Conservation (phyloP, 805 yeast genomes). For the Kodamaea kaohsiungensis region DNA sequence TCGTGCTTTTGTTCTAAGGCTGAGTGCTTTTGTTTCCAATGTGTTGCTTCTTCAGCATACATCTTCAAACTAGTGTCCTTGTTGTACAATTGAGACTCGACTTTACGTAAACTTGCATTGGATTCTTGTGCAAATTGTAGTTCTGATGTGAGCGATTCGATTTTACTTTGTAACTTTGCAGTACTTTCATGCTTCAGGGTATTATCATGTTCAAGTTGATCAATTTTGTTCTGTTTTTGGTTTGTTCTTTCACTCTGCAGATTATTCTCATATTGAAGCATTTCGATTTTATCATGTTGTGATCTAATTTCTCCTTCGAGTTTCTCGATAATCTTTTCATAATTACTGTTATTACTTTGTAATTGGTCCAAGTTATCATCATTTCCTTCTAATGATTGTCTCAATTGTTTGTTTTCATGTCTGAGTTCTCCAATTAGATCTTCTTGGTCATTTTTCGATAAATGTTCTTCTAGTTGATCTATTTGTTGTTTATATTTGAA, state of each 20-base stretch:
- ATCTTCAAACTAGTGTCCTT: neutral
- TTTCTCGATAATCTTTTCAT: neutral
- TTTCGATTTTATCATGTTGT: neutral
- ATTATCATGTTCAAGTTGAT: neutral
- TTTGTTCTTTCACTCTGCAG: neutral
- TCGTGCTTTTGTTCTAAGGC: neutral
- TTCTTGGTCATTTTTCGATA: neutral
- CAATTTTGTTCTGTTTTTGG: neutral
- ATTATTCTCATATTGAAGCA: neutral
- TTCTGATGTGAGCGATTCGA: conserved; percentile 5
- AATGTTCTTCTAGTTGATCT: neutral
- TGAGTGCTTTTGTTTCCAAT: neutral
- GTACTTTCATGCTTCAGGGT: neutral
- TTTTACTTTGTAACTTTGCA: neutral
- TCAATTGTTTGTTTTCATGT: neutral
- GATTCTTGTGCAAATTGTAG: conserved; percentile 6
- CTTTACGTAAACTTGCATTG: neutral
- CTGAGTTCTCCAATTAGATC: neutral
- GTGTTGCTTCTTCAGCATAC: neutral
- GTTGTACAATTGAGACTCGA: neutral
- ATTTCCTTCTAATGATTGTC: neutral
- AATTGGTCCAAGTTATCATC: neutral
- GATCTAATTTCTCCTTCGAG: neutral
- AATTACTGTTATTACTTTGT: neutral
- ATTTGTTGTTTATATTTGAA: conserved; percentile 1